Base-by-base conservation (phyloP, 1,284 basidiomycete species). In the Chondrostereum purpureum region DNA sequence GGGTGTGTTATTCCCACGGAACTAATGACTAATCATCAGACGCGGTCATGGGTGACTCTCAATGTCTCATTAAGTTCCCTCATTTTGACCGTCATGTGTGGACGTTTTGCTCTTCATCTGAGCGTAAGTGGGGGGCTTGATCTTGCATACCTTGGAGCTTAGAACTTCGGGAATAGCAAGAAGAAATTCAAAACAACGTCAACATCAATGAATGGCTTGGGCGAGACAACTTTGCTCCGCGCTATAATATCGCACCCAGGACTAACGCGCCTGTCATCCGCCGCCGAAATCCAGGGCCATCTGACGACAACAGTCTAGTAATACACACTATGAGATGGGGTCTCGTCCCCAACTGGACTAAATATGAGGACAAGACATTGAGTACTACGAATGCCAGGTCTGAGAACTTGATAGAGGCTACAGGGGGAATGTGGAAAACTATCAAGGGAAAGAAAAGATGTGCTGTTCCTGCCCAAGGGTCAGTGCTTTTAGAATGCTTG, bases 261-360 rank as follows among this genome's bases (percentile, higher is more conserved):
- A 75, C 82, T 0, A 69, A 78, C 31, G 79, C 78, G 0, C 83
- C 84, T 21, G 81, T 88, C 20, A 64, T 88, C 21, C 73, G 78
- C 18, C 70, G 72, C 17, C 60, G 62, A 20, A 56, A 59, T 35
- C 46, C 49, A 24, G 57, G 53, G 18, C 35, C 42, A 5, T 14
- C 51, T 12, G 42, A 45, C 8, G 35, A 21, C 20, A 39, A 6
- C n/a, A 20, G 14, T 11, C 54, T 76, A 19, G 59, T 80, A 10
- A 57, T 87, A 52, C 82, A 86, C 22, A 78, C 81, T 3, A 90
- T 91, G 92, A 84, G 83, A 58, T 97, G 93, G 93, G 93, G 93
- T 1, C 71, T 97, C 2, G 77, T 92, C 1, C 90, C 90, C 0
- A 83, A 89, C 57, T 94, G 85, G 77, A 82, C 77, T 56, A 92